Evolutionary conservation across 1,284 basidiomycete species (phyloP).

Genomic region (Cryptococcus sp.): DNA sequence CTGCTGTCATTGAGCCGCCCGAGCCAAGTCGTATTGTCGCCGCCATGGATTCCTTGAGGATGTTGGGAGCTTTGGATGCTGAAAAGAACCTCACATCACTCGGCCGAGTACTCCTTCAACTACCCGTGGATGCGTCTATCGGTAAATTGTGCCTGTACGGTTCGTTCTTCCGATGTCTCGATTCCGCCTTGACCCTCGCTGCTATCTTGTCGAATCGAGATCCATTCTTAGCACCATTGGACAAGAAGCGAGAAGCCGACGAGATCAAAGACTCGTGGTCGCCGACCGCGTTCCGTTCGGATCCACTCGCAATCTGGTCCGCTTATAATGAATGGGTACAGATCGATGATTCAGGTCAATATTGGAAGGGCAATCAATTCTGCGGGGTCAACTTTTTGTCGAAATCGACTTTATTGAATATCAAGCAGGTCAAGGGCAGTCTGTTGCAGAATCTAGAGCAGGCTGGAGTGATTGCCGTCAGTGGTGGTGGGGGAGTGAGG

Average conservation of each 20-base stretch:
- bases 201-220: conserved; percentile 86
- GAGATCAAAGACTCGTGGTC: conserved; percentile 77
- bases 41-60: conserved; percentile 75
- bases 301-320: conserved; percentile 71
- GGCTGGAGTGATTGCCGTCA: conserved; percentile 74
- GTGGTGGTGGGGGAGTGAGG: conserved; percentile 56
- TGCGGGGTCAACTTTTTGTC: conserved; percentile 83
- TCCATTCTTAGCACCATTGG: conserved; percentile 76
- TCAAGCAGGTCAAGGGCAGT: conserved; percentile 79
- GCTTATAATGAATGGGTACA: conserved; percentile 81
- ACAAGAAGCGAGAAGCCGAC: conserved; percentile 51
- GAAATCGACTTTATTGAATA: conserved; percentile 74
- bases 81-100: conserved; percentile 75
- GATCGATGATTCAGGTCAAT: conserved; percentile 63
- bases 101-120: conserved; percentile 79
- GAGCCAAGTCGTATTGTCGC: conserved; percentile 68
- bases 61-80: conserved; percentile 82
- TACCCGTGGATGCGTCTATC: conserved; percentile 86
- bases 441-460: conserved; percentile 73
- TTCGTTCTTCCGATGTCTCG: conserved; percentile 88
- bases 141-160: conserved; percentile 87
- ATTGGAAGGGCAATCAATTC: conserved; percentile 66
- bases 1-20: conserved; percentile 86
- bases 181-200: conserved; percentile 82
- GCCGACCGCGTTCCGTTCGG: conserved; percentile 68